Evolutionary conservation across 768 basidiomycete genomes (phyloP).

Genomic region (Psilocybe tampanensis): DNA sequence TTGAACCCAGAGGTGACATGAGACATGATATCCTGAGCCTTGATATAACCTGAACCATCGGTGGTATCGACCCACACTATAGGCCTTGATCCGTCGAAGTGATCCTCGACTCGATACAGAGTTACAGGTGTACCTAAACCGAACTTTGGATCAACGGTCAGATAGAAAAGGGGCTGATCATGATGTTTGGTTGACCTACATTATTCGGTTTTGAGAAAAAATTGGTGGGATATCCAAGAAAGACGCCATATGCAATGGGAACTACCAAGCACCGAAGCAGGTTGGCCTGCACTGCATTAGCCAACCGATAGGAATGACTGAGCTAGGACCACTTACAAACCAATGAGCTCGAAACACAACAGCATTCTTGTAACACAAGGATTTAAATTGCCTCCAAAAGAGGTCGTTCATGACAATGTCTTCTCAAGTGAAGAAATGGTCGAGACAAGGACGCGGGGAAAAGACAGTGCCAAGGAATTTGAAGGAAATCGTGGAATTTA

Average conservation of each 20-base stretch:
- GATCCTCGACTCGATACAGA: constrained; percentile 44
- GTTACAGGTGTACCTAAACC: constrained; percentile 60
- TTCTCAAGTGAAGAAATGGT: no score
- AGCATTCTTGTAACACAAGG: constrained; percentile 61
- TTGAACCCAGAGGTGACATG: constrained; percentile 56
- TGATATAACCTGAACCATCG: constrained; percentile 51
- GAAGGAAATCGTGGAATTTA: no score
- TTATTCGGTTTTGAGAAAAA: constrained; percentile 51
- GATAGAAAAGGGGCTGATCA: constrained; percentile 28
- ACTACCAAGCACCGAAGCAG: constrained; percentile 52
- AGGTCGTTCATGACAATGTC: background rate
- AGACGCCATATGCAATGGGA: constrained; percentile 57
- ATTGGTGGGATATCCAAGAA: constrained; percentile 53
- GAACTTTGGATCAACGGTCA: constrained; percentile 39
- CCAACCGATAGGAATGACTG: background rate
- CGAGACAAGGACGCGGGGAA: background rate
- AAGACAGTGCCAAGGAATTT: background rate
- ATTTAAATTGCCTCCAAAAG: constrained; percentile 54
- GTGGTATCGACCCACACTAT: constrained; percentile 73
- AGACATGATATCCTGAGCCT: constrained; percentile 60
- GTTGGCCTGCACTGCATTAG: constrained; percentile 48
- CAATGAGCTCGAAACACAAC: constrained; percentile 58
- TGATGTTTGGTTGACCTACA: constrained; percentile 45
- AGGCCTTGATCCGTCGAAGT: constrained; percentile 53
- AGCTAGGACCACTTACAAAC: constrained; percentile 38